These are phyloP conservation scores for Kodamaea alishanica DNA, from an alignment of 1,139 yeast species.

Conservation along the genomic window DNA sequence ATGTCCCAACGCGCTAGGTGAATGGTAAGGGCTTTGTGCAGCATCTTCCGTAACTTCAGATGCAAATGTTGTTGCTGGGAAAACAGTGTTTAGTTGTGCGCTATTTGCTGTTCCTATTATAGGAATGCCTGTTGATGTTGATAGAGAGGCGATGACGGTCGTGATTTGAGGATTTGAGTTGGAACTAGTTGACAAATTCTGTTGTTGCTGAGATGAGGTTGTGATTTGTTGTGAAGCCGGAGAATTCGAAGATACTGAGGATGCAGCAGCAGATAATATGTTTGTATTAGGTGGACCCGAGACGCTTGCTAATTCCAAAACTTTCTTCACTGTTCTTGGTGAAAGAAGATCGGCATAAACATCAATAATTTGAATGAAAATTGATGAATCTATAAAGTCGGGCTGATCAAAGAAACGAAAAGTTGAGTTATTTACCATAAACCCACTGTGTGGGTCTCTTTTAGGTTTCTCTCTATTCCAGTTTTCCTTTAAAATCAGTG, in stretches of 20 bases:
- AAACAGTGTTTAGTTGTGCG: too few relatives aligned
- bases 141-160: neutral
- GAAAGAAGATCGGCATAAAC: conserved; percentile 12
- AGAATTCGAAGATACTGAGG: conserved; percentile 2
- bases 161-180: neutral
- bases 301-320: conserved; percentile 12
- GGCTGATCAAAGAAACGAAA: conserved; percentile 15
- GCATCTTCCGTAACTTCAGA: conserved; percentile 1
- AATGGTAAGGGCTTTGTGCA: neutral
- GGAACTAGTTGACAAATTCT: neutral
- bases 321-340: conserved; percentile 13
- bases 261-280: neutral
- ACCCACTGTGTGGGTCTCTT: conserved; percentile 5
- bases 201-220: neutral
- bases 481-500: conserved; percentile 25
- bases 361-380: conserved; percentile 11
- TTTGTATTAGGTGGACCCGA: conserved; percentile 2
- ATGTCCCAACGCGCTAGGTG: neutral
- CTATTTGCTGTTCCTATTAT: too few relatives aligned
- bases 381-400: conserved; percentile 6
- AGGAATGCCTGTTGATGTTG: too few relatives aligned
- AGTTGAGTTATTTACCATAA: conserved; percentile 14
- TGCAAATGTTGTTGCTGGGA: too few relatives aligned
- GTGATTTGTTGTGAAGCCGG: neutral
- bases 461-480: conserved; percentile 24